Percentiles rank a stretch among this genome's conserved stretches.
Conservation (phyloP, 495 filamentous ascomycete genomes). For the Melanomma pulvis-pyrius region DNA sequence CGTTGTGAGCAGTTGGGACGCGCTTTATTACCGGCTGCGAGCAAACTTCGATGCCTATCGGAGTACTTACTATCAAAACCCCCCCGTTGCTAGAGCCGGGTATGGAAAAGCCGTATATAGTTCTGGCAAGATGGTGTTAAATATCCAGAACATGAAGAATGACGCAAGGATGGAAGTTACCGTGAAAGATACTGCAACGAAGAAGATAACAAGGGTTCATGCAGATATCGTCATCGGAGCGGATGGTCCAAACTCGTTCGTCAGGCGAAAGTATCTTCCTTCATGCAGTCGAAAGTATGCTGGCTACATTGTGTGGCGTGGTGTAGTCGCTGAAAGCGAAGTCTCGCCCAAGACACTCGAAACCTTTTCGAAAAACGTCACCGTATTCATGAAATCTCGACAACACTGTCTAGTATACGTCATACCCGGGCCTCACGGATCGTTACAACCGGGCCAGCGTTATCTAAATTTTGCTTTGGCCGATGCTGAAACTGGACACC, state of each 20-base stretch:
- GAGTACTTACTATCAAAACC: background rate
- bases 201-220: background rate
- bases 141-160: background rate
- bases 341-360: background rate
- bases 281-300: background rate
- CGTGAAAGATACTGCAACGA: background rate
- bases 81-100: background rate
- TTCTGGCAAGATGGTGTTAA: background rate
- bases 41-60: background rate
- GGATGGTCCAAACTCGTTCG: background rate
- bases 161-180: background rate
- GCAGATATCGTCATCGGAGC: background rate
- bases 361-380: background rate
- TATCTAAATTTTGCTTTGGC: background rate
- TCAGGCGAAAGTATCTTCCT: background rate
- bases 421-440: background rate
- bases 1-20: background rate
- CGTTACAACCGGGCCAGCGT: background rate
- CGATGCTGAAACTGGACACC: background rate
- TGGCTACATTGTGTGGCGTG: background rate
- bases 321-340: background rate
- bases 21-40: background rate
- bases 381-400: background rate
- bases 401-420: background rate
- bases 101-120: background rate